Evolutionary conservation across 179 eudicot species (phyloP).

Genomic region (Beta macrorhiza): DNA sequence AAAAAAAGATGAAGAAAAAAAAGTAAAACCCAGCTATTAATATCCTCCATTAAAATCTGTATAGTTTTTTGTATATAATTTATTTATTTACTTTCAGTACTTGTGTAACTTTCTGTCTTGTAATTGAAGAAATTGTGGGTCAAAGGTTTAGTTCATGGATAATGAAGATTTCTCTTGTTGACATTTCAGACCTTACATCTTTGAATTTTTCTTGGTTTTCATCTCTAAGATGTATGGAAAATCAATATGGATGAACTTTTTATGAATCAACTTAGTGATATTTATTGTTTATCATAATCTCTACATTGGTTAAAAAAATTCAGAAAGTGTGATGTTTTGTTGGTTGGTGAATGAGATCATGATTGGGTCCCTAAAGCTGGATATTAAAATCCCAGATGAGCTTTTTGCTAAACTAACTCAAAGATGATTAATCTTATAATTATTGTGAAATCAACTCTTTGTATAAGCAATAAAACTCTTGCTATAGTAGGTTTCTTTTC

Average conservation of each 20-base stretch:
- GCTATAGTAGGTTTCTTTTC: not conserved
- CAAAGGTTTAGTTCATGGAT: no score
- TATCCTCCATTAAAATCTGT: not conserved
- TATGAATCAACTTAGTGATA: not conserved
- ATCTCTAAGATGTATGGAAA: not conserved
- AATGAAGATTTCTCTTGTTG: not conserved
- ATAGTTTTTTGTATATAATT: not conserved
- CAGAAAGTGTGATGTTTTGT: constrained; percentile 4
- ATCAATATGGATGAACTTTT: not conserved
- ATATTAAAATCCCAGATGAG: not conserved
- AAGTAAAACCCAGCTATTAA: not conserved
- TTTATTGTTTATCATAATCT: not conserved
- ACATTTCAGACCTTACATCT: not conserved
- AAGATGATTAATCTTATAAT: not conserved
- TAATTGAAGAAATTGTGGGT: not conserved
- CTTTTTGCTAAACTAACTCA: not conserved
- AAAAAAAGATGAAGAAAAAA: no score
- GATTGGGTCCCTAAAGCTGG: not conserved
- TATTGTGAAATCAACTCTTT: constrained; percentile 13
- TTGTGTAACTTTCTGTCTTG: not conserved
- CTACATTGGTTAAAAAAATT: not conserved
- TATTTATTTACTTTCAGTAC: not conserved
- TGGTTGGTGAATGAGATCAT: constrained; percentile 15
- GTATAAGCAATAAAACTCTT: not conserved
- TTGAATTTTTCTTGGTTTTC: not conserved